These are phyloP conservation scores for Pleodorina starrii DNA, from an alignment of 139 green algal genomes.

Conservation along the genomic window DNA sequence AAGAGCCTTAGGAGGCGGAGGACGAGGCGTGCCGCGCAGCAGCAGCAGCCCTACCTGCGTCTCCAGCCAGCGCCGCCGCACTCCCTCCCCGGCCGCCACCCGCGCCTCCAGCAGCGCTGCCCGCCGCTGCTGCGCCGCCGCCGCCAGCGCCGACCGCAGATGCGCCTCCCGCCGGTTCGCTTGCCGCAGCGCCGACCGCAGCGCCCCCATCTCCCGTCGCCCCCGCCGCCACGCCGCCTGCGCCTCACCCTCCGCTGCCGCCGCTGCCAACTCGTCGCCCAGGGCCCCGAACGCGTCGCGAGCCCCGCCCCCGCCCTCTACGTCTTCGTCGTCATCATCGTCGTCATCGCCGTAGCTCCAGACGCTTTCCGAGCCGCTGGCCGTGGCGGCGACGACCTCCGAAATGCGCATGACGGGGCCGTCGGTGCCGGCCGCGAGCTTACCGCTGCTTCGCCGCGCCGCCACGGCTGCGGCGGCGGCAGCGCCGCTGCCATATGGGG, in stretches of 20 bases:
- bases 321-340: no score
- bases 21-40: no score
- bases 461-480: not conserved
- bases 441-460: not conserved
- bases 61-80: constrained; percentile 3
- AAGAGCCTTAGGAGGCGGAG: no score
- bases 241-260: not conserved
- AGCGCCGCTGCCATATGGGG: not conserved
- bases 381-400: no score
- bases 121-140: constrained; percentile 1
- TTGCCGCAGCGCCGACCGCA: constrained; percentile 20
- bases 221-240: not conserved
- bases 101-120: constrained; percentile 32
- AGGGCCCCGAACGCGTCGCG: no score
- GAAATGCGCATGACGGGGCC: no score
- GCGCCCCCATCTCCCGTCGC: not conserved
- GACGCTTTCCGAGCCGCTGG: no score
- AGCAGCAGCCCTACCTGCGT: constrained; percentile 23
- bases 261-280: no score
- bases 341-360: no score
- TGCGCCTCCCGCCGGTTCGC: not conserved
- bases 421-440: no score
- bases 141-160: constrained; percentile 20
- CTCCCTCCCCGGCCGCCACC: constrained; percentile 3
- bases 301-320: no score